Percentiles rank a stretch among this genome's conserved stretches.
These are phyloP conservation scores for Monotropa hypopitys DNA, from an alignment of 179 eudicot species.

Conservation along the genomic window DNA sequence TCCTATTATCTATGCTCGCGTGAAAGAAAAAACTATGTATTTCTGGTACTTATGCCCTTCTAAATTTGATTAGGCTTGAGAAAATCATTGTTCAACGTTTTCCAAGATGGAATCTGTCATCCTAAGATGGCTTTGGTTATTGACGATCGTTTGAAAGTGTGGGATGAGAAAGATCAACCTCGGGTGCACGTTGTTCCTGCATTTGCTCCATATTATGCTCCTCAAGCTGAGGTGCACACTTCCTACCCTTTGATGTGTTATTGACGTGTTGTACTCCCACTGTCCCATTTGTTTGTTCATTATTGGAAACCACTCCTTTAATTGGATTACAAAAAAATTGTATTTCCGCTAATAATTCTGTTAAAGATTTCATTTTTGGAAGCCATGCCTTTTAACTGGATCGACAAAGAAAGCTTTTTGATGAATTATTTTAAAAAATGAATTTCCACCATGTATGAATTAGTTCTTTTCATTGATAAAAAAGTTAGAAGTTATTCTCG, in stretches of 20 bases:
- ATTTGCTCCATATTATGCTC: constrained; percentile 98
- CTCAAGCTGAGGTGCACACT: constrained; percentile 83
- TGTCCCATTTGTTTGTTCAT: background rate
- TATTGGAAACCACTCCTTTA: background rate
- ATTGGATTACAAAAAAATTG: background rate
- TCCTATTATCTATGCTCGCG: background rate
- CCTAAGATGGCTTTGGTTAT: constrained; percentile 95
- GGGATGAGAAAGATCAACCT: constrained; percentile 97
- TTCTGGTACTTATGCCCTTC: background rate
- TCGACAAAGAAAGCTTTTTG: background rate
- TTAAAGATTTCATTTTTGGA: background rate
- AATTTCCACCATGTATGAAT: background rate
- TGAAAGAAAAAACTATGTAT: background rate
- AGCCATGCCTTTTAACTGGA: background rate
- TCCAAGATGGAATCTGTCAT: constrained; percentile 78
- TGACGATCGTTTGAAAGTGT: constrained; percentile 93
- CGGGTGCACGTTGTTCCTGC: constrained; percentile 99
- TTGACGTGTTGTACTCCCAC: background rate
- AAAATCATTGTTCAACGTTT: constrained; percentile 86
- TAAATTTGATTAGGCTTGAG: constrained; percentile 39
- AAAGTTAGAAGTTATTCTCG: background rate
- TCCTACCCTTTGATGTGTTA: constrained; percentile 1
- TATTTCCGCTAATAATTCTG: background rate
- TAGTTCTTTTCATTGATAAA: background rate
- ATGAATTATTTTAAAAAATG: background rate